These are phyloP conservation scores for Chalaropsis ovoidea DNA, from an alignment of 2,329 filamentous ascomycete species.

Conservation along the genomic window DNA sequence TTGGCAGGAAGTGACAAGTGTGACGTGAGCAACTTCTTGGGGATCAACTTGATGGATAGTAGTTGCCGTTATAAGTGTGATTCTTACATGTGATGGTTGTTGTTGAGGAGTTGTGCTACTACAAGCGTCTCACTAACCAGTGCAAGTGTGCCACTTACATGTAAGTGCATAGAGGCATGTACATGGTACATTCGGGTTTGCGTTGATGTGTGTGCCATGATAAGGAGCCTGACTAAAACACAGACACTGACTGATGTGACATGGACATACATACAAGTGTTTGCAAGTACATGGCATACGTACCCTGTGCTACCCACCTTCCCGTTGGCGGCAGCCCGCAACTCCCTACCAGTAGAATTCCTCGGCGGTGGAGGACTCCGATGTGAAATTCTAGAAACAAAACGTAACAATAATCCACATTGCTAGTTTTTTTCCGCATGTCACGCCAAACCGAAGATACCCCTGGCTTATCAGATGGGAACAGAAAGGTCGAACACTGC, in stretches of 20 bases:
- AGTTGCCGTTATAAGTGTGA: not conserved
- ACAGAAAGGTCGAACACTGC: not conserved
- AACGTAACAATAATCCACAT: not conserved
- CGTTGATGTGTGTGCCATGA: not conserved
- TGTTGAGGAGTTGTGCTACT: not conserved
- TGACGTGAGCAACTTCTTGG: not conserved
- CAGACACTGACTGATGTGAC: too few species aligned
- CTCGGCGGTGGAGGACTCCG: not conserved
- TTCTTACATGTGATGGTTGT: not conserved
- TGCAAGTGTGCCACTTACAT: not conserved
- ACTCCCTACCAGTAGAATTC: not conserved
- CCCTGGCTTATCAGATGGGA: conserved; percentile 5
- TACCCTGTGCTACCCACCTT: not conserved
- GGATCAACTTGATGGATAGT: not conserved
- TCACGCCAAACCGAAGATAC: not conserved
- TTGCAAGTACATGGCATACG: not conserved
- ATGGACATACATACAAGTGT: not conserved
- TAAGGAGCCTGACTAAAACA: not conserved
- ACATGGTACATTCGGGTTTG: not conserved
- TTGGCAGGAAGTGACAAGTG: not conserved
- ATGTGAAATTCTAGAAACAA: not conserved
- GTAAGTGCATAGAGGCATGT: not conserved
- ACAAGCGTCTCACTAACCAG: not conserved
- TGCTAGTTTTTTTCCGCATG: not conserved
- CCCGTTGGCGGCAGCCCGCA: not conserved